These are phyloP conservation scores for Rhizopus stolonifer DNA, from an alignment of 371 early-diverging fungal species.

Conservation along the genomic window DNA sequence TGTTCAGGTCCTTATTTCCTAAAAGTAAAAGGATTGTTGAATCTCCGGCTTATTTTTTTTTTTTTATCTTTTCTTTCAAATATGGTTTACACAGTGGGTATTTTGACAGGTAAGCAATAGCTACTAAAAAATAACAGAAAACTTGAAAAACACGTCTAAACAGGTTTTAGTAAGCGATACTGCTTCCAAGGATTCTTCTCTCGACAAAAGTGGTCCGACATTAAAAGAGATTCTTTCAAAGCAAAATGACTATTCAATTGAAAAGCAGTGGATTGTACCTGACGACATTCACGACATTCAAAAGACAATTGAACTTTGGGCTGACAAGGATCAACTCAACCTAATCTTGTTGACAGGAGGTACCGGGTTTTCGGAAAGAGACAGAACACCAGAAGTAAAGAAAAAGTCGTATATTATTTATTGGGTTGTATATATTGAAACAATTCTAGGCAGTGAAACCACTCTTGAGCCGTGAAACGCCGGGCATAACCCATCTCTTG, in stretches of 20 bases:
- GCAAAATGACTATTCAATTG: slow-evolving; percentile 31
- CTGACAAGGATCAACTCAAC: slow-evolving; percentile 47
- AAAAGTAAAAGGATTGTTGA: no score
- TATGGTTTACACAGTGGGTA: background rate
- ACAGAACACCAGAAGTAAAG: slow-evolving; percentile 83
- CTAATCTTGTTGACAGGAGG: slow-evolving; percentile 90
- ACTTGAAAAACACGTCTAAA: background rate
- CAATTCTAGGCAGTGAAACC: slow-evolving; percentile 65
- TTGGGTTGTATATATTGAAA: background rate
- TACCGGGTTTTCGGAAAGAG: slow-evolving; percentile 87
- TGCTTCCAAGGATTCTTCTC: slow-evolving; percentile 46
- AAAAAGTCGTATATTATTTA: no score
- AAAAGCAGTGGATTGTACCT: slow-evolving; percentile 44
- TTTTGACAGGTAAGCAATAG: slow-evolving; percentile 12
- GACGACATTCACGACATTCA: slow-evolving; percentile 59
- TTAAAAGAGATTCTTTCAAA: slow-evolving; percentile 36
- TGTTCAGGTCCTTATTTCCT: no score
- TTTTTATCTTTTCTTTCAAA: background rate
- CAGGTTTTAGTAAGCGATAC: slow-evolving; percentile 60
- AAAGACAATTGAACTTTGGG: slow-evolving; percentile 51
- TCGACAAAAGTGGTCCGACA: slow-evolving; percentile 68
- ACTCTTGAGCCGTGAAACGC: slow-evolving; percentile 66
- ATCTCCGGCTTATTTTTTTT: background rate
- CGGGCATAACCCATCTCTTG: slow-evolving; percentile 79
- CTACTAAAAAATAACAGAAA: no score